Evolutionary conservation across 1,284 basidiomycete genomes (phyloP), one percentile per base, ranked within the genome.

Genomic region (Thecaphora thlaspeos): DNA sequence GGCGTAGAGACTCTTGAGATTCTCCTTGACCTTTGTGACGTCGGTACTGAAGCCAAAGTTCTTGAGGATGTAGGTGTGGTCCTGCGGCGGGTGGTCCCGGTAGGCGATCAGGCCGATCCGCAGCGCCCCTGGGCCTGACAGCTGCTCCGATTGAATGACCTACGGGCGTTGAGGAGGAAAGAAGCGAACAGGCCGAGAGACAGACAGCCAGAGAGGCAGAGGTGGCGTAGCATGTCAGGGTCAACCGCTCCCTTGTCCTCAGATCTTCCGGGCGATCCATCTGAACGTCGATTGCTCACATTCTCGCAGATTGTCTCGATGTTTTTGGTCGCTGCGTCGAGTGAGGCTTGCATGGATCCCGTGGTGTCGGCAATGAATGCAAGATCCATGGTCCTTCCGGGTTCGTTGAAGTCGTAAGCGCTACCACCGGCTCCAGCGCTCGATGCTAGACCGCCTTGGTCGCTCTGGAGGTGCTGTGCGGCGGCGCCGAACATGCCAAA

Each of bases 291-390:
- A n/a, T n/a, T n/a, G n/a, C 41, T 24, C 41, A 61, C 63, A 80
- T 91, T 88, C 53, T 89, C 89, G 79, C 91, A 95, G 75, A 99
- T 99, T 76, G 89, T 85, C 74, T 94, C 90, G 80, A 98, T 96
- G 80, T 99, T 97, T 81, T 89, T 90, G 8, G 93, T 94, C n/a
- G 93, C 92, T 11, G 73, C 75, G 32, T 52, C 54, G 48, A 69
- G 66, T 52, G 76, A 77, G 44, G 64, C 68, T n/a, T 74, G 74
- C 75, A 77, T 77, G 9, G 73, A 76, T 12, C 75, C 75, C 36
- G 75, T 77, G 22, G 74, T 72, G 49, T 77, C 75, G 65, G 75
- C 73, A 47, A 76, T 71, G 47, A 76, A 76, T 50, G 75, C 70
- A 30, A 76, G 62, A n/a, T 76, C 74, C 54, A 76, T 66, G 39